phyloP scores from a whole-genome alignment of 129 eudicot species.

The Saposhnikovia divaricata region DNA sequence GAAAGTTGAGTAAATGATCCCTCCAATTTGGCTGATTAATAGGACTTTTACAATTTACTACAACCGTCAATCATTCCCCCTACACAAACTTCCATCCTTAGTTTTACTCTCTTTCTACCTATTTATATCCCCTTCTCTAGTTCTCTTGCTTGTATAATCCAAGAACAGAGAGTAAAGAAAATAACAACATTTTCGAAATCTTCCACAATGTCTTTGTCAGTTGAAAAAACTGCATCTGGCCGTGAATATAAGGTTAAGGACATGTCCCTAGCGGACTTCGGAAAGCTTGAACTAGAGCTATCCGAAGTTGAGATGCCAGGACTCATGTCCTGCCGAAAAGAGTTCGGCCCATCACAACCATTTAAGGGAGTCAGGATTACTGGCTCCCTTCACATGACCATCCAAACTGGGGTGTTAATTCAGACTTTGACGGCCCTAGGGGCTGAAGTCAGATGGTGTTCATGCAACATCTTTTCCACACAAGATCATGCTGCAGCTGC shows the following conservation, averaged over 20 bases:
- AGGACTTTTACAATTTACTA: neutral
- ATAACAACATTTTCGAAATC: neutral
- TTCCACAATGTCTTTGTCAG: conserved; percentile 35
- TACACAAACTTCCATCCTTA: neutral
- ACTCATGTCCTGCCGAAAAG: conserved; percentile 62
- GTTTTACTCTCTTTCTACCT: neutral
- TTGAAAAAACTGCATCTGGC: conserved; percentile 70
- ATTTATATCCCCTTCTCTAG: neutral
- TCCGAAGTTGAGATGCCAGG: conserved; percentile 91
- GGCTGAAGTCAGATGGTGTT: conserved; percentile 80
- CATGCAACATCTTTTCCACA: conserved; percentile 76
- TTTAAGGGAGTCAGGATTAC: conserved; percentile 71
- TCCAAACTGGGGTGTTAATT: conserved; percentile 66
- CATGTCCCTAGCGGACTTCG: conserved; percentile 81
- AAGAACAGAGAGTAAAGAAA: neutral
- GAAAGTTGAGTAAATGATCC: neutral
- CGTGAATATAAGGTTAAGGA: conserved; percentile 87
- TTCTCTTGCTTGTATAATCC: neutral
- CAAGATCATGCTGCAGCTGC: conserved; percentile 81
- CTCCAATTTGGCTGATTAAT: neutral
- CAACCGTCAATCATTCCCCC: neutral
- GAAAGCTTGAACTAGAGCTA: conserved; percentile 63
- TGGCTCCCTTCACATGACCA: conserved; percentile 77
- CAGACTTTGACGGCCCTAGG: conserved; percentile 74
- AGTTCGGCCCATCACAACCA: conserved; percentile 69